phyloP scores from a whole-genome alignment of 192 early-diverging fungal species.

The Backusella tarrabulga region DNA sequence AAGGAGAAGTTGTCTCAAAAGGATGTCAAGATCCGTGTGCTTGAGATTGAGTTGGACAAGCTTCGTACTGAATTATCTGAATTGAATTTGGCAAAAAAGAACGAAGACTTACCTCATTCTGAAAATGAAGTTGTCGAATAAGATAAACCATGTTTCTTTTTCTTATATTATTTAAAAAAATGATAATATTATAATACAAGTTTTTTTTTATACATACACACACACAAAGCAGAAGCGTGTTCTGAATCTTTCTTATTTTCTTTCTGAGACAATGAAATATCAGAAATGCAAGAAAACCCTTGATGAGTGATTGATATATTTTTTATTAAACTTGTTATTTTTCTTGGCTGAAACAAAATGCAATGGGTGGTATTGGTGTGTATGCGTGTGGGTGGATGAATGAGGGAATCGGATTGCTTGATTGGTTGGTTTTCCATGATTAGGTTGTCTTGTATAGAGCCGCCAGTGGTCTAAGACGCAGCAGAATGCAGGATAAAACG shows the following conservation, averaged over 20 bases:
- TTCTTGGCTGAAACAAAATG: background rate
- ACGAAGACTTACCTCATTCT: slow-evolving; percentile 21
- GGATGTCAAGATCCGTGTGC: slow-evolving; percentile 75
- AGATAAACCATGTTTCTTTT: background rate
- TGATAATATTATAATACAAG: slow-evolving; percentile 1
- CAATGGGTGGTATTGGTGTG: background rate
- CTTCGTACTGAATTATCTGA: slow-evolving; percentile 34
- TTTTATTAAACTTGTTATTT: background rate
- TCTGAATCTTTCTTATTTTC: background rate
- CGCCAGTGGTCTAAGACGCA: background rate
- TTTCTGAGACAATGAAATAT: background rate
- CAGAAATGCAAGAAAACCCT: background rate
- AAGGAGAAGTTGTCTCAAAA: slow-evolving; percentile 68
- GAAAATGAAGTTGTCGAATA: slow-evolving; percentile 17
- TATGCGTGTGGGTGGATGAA: background rate
- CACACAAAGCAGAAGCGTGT: no score
- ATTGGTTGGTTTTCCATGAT: background rate
- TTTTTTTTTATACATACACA: background rate
- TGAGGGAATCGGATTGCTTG: background rate
- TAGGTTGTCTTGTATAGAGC: background rate
- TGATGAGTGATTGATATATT: background rate
- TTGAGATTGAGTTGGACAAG: slow-evolving; percentile 76
- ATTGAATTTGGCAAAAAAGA: slow-evolving; percentile 19
- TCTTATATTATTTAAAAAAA: background rate
- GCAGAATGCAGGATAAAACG: background rate